phyloP scores from a whole-genome alignment of 495 filamentous ascomycete genomes.

The Evansstolkia leycettana region DNA sequence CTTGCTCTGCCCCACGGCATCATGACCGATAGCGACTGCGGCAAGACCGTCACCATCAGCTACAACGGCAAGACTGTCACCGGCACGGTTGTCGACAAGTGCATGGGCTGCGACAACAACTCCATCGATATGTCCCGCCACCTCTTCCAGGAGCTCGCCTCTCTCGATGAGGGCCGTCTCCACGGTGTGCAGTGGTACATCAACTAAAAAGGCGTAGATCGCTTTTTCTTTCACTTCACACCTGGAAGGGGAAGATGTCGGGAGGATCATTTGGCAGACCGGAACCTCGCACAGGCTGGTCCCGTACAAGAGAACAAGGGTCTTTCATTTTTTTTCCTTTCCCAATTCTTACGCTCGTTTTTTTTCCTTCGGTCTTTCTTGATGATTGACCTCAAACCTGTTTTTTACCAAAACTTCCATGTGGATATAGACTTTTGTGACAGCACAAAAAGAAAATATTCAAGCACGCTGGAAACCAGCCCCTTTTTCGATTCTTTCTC shows the following conservation, averaged over 20 bases:
- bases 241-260: neutral
- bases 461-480: too few relatives aligned
- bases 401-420: too few relatives aligned
- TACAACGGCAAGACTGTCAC: slow-evolving; percentile 40
- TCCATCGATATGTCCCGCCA: slow-evolving; percentile 35
- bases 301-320: too few relatives aligned
- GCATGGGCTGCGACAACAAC: slow-evolving; percentile 47
- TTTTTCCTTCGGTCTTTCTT: too few relatives aligned
- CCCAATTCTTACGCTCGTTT: too few relatives aligned
- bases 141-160: slow-evolving; percentile 26
- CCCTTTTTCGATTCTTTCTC: too few relatives aligned
- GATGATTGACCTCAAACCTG: too few relatives aligned
- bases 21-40: slow-evolving; percentile 54
- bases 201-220: slow-evolving; percentile 21
- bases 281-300: too few relatives aligned
- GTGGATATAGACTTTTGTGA: too few relatives aligned
- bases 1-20: slow-evolving; percentile 34
- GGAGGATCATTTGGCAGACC: too few relatives aligned
- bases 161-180: slow-evolving; percentile 17
- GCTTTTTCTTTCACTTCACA: slow-evolving; percentile 2
- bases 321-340: too few relatives aligned
- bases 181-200: slow-evolving; percentile 24
- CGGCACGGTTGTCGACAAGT: slow-evolving; percentile 60
- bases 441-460: too few relatives aligned
- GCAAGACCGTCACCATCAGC: slow-evolving; percentile 49